phyloP scores from a whole-genome alignment of 208 protist species.

The Porcisia deanei region DNA sequence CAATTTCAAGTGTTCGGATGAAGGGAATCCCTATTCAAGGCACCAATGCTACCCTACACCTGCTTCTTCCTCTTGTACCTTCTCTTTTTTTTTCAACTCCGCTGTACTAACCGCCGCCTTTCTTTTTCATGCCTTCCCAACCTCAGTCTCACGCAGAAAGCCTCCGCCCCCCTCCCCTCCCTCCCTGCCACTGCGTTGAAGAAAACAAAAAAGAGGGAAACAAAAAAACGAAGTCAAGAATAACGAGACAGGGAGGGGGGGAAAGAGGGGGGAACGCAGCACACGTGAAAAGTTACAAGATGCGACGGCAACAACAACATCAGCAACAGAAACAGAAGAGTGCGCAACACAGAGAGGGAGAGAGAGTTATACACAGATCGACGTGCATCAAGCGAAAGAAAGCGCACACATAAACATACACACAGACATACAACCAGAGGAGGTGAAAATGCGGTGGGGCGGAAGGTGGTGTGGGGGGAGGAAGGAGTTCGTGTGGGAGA shows the following conservation, averaged over 20 bases:
- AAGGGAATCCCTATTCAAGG: background rate
- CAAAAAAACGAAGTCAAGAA: background rate
- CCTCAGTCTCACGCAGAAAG: no score
- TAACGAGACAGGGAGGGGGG: conserved; percentile 3
- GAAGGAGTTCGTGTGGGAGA: no score
- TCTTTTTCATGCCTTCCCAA: background rate
- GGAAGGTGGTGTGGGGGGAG: background rate
- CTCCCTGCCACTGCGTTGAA: background rate
- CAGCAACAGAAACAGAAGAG: background rate
- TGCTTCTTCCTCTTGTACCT: background rate
- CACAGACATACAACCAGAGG: background rate
- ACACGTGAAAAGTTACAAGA: background rate
- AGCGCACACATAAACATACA: background rate
- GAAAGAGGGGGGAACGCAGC: background rate
- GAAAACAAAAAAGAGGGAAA: background rate
- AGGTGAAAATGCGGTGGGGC: background rate
- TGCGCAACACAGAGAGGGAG: background rate
- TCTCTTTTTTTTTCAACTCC: background rate
- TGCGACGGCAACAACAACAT: background rate
- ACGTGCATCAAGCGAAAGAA: background rate
- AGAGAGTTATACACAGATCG: background rate
- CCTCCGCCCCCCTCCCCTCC: background rate
- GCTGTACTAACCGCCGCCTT: background rate
- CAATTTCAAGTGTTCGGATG: background rate
- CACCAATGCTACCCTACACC: background rate